Evolutionary conservation across 228 moss, liverwort and hornwort genomes (phyloP), one percentile per base, ranked within the genome.

Genomic region (Sphagnum magellanicum): DNA sequence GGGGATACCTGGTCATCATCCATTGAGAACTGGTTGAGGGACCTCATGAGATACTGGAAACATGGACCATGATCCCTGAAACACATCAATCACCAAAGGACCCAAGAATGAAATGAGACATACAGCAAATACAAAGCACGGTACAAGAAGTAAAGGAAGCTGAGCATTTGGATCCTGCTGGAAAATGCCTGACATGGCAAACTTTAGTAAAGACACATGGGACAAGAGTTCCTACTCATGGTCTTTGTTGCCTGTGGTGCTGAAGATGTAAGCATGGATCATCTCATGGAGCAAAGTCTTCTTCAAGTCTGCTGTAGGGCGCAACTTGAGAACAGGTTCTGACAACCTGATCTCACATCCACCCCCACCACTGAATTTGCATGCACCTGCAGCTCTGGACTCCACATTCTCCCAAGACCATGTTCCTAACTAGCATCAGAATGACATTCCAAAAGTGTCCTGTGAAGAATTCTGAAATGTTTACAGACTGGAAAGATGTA

Each of bases 251-350:
- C 77, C 81, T 5, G 74, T 74, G 6, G 78, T 75, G 63, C 77
- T 74, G 49, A 77, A 81, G n/a, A 81, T 50, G 55, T 77, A 81
- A 49, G 81, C 81, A 49, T 77, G 81, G 14, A 81, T 81, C 81
- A 81, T 81, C 68, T 81, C 81, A 55, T 81, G 81, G 12, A 81
- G 81, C 58, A 81, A 68, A 48, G 77, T 81, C 14, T 81, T 74
- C 52, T 81, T 81, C 74, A 81, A 63, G 65, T 81, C 77, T 46
- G 77, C 70, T 10, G 73, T 65, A 13, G 81, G 67, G 12, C 77
- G 77, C 52, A 60, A 77, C 71, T 77, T 81, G 32, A 81, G 68
- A 68, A 81, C 70, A 4, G 77, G 81, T 52, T 81, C 81, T 10
- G 77, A 77, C 17, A 81, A 77, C 60, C 71, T 65, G 53, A 81